These are phyloP conservation scores for Populus simonii DNA, from an alignment of 345 rosid genomes.

Conservation along the genomic window DNA sequence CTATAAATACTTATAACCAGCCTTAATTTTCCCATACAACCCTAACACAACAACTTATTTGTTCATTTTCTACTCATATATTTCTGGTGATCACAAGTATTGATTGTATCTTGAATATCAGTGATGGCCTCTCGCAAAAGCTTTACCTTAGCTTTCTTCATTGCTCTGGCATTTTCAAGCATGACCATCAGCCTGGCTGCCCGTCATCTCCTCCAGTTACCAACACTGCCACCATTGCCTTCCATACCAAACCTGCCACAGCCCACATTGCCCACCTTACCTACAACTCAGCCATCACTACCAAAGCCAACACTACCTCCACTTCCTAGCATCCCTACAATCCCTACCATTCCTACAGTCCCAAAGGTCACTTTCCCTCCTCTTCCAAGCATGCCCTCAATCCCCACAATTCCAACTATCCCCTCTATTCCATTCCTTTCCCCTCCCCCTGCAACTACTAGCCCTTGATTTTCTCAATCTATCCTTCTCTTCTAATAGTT, in stretches of 20 bases:
- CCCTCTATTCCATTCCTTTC: constrained; percentile 37
- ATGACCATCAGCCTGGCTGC: constrained; percentile 18
- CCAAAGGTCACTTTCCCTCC: constrained; percentile 16
- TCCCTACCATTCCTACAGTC: constrained; percentile 3
- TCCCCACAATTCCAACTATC: constrained; percentile 19
- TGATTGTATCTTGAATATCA: not conserved
- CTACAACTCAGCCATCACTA: not conserved
- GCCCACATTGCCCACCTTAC: constrained; percentile 20
- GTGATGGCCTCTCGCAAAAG: constrained; percentile 3
- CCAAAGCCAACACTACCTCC: constrained; percentile 5
- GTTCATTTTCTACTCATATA: not conserved
- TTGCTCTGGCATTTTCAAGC: constrained; percentile 11
- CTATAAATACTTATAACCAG: not conserved
- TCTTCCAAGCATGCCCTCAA: constrained; percentile 25
- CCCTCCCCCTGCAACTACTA: constrained; percentile 29
- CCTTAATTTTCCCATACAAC: not conserved
- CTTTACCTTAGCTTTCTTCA: constrained; percentile 8
- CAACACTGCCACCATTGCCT: constrained; percentile 20
- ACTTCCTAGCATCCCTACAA: constrained; percentile 17
- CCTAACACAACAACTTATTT: not conserved
- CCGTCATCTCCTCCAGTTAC: constrained; percentile 28
- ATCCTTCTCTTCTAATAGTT: not conserved
- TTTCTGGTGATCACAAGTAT: not conserved
- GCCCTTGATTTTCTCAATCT: constrained; percentile 18
- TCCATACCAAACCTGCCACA: not conserved